These are phyloP conservation scores for Colletotrichum ledebouriae DNA, from an alignment of 2,329 filamentous ascomycete genomes.

Conservation along the genomic window DNA sequence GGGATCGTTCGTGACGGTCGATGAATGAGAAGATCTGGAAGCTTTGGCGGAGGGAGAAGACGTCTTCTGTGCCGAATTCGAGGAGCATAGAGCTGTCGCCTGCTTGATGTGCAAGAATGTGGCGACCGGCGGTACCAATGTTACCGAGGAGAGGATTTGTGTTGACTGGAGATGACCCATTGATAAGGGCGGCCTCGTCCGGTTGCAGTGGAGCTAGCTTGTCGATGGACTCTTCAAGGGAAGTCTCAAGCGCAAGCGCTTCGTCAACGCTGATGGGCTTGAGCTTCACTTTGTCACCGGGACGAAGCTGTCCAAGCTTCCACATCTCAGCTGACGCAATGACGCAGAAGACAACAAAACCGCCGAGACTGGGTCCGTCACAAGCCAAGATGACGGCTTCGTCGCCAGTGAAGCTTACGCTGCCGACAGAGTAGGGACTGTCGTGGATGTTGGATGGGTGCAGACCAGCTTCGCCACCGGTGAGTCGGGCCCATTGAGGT, in stretches of 20 bases:
- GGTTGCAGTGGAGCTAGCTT: slow-evolving; percentile 29
- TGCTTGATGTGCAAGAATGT: slow-evolving; percentile 48
- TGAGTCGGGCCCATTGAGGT: slow-evolving; percentile 54
- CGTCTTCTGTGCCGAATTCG: slow-evolving; percentile 49
- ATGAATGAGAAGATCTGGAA: slow-evolving; percentile 53
- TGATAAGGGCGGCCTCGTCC: not conserved
- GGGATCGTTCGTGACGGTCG: slow-evolving; percentile 47
- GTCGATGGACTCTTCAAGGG: slow-evolving; percentile 45
- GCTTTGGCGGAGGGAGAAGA: slow-evolving; percentile 51
- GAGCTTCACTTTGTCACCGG: slow-evolving; percentile 55
- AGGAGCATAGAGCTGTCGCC: slow-evolving; percentile 53
- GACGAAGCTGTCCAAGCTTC: slow-evolving; percentile 57
- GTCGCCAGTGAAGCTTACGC: slow-evolving; percentile 59
- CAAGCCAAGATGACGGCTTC: slow-evolving; percentile 55
- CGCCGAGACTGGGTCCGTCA: slow-evolving; percentile 58
- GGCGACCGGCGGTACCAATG: slow-evolving; percentile 40
- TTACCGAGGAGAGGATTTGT: slow-evolving; percentile 37
- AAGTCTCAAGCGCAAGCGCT: slow-evolving; percentile 46
- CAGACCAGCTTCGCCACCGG: slow-evolving; percentile 54
- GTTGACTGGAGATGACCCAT: not conserved
- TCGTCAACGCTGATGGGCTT: slow-evolving; percentile 47
- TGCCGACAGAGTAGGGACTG: slow-evolving; percentile 56
- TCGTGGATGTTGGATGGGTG: slow-evolving; percentile 60
- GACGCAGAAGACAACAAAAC: slow-evolving; percentile 56
- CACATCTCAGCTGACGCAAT: slow-evolving; percentile 56